A percentile compares a stretch with the other conserved stretches of the same genome.
phyloP scores from a whole-genome alignment of 2,329 filamentous ascomycete species.

The Trichoderma koningii region DNA sequence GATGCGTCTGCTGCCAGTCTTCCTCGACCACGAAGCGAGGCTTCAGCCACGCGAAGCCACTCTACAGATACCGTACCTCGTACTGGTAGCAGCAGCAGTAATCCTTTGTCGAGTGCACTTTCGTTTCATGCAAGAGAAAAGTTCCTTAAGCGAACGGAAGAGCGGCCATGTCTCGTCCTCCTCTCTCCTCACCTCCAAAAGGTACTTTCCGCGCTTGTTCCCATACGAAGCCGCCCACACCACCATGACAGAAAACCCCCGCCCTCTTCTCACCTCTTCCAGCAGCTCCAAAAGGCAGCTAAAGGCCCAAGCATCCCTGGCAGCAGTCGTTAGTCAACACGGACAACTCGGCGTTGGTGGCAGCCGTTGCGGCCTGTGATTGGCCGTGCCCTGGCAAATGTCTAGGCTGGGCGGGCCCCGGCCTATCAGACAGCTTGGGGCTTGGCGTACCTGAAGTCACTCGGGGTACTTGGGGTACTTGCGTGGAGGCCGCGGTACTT shows the following conservation, averaged over 20 bases:
- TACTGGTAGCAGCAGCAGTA: background rate
- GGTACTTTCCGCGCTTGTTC: background rate
- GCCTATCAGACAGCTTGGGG: conserved; percentile 16
- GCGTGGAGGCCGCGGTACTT: conserved; percentile 24
- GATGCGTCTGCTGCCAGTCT: background rate
- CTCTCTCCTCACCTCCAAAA: background rate
- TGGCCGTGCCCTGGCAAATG: conserved; percentile 14
- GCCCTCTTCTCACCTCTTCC: conserved; percentile 7
- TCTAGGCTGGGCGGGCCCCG: conserved; percentile 4
- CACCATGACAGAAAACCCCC: conserved; percentile 11
- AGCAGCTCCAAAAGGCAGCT: background rate
- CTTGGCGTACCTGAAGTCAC: conserved; percentile 15
- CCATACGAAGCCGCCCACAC: conserved; percentile 6
- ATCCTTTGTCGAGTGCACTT: background rate
- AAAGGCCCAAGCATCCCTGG: background rate
- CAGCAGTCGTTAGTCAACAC: conserved; percentile 12
- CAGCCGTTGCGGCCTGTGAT: conserved; percentile 1
- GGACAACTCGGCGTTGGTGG: conserved; percentile 24
- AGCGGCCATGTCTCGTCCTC: conserved; percentile 8
- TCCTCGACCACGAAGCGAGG: background rate
- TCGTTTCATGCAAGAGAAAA: too few relatives aligned
- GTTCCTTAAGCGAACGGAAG: too few relatives aligned
- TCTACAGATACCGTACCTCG: background rate
- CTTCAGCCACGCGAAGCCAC: conserved; percentile 20
- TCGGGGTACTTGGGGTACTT: conserved; percentile 22